Conservation (phyloP, 805 yeast genomes). For the Hanseniaspora thailandica region DNA sequence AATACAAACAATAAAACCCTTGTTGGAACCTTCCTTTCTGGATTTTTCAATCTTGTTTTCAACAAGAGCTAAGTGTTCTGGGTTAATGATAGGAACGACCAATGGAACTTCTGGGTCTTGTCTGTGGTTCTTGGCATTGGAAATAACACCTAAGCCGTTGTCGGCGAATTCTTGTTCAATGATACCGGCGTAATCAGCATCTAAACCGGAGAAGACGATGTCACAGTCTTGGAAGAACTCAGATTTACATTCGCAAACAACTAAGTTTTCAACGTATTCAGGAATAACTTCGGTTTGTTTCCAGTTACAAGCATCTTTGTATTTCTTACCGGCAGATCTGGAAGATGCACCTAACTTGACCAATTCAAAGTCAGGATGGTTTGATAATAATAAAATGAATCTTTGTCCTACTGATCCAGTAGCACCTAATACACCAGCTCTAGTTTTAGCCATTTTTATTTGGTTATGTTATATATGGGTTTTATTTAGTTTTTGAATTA, state of each 20-base stretch:
- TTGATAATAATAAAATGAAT: conserved; percentile 68
- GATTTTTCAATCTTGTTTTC: conserved; percentile 47
- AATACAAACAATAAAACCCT: conserved; percentile 84
- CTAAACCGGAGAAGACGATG: conserved; percentile 87
- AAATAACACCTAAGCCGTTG: conserved; percentile 71
- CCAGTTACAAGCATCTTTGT: conserved; percentile 83
- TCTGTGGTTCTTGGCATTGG: conserved; percentile 95
- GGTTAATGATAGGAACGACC: conserved; percentile 88
- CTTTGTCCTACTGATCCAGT: conserved; percentile 98
- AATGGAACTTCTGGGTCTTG: conserved; percentile 78
- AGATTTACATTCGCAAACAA: conserved; percentile 67
- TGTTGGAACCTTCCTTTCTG: conserved; percentile 41
- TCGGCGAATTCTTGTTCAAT: conserved; percentile 77
- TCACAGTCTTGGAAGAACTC: conserved; percentile 79
- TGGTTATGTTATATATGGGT: not conserved
- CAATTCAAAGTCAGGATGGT: conserved; percentile 84
- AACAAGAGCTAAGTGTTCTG: conserved; percentile 73
- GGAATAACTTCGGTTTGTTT: conserved; percentile 84
- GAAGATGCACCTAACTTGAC: conserved; percentile 82
- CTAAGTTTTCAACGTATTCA: conserved; percentile 43
- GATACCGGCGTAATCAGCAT: conserved; percentile 84
- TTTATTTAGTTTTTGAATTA: not conserved
- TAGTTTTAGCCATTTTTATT: conserved; percentile 23
- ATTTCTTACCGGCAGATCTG: conserved; percentile 84
- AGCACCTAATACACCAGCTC: conserved; percentile 88